Conservation (phyloP, 2,329 filamentous ascomycete genomes). For the Thelonectria blattea region DNA sequence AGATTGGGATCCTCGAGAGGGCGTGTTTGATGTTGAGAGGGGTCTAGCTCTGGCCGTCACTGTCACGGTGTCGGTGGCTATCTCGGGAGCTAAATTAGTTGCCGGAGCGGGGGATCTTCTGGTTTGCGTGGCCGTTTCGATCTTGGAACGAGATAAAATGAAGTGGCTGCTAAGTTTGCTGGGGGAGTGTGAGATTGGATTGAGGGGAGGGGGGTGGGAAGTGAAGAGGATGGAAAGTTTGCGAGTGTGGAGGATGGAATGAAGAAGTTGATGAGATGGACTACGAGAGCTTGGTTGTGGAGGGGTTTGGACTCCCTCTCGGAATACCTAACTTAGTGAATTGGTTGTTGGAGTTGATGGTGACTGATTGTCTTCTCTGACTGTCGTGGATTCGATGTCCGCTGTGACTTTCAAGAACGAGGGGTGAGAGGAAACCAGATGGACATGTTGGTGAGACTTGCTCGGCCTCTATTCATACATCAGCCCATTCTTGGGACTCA, state of each 20-base stretch:
- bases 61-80: neutral
- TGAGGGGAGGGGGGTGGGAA: neutral
- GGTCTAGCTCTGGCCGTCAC: neutral
- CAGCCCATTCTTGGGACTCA: no score
- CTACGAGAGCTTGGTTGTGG: neutral
- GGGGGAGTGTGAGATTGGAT: neutral
- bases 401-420: no score
- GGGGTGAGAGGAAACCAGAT: no score
- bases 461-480: no score
- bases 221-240: neutral
- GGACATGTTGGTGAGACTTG: no score
- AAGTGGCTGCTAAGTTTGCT: slow-evolving; percentile 17
- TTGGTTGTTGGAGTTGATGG: neutral
- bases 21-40: neutral
- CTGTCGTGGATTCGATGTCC: no score
- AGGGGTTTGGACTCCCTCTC: neutral
- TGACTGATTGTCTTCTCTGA: no score
- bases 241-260: neutral
- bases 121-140: neutral
- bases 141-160: slow-evolving; percentile 3
- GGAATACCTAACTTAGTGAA: neutral
- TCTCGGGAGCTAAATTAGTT: slow-evolving; percentile 22
- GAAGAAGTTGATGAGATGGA: neutral
- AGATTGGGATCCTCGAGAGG: neutral
- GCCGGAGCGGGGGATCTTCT: neutral